These are phyloP conservation scores for Quercus cerris DNA, from an alignment of 306 rosid species.

Conservation along the genomic window DNA sequence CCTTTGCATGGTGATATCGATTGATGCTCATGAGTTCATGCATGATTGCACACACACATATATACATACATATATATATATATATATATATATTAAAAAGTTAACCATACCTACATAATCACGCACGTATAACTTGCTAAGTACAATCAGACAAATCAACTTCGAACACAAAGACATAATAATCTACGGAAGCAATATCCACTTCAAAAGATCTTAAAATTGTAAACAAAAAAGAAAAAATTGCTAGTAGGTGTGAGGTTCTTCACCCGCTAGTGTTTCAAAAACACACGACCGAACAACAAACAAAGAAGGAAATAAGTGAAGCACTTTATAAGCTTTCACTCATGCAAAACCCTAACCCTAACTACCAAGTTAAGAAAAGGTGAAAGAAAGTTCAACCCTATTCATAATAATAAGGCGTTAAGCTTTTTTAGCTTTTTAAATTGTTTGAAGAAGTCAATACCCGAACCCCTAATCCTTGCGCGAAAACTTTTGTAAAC, in stretches of 20 bases:
- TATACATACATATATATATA: too few species aligned
- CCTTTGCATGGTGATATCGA: too few species aligned
- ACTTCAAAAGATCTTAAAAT: slow-evolving; percentile 28
- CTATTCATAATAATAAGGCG: slow-evolving; percentile 22
- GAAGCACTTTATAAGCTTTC: slow-evolving; percentile 26
- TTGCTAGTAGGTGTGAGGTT: slow-evolving; percentile 22
- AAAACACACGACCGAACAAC: slow-evolving; percentile 24
- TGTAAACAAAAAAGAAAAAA: not conserved
- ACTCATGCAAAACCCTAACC: slow-evolving; percentile 25
- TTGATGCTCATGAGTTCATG: too few species aligned
- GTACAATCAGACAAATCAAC: not conserved
- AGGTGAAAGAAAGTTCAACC: slow-evolving; percentile 18
- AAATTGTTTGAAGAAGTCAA: slow-evolving; percentile 70
- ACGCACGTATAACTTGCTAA: too few species aligned
- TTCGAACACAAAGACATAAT: not conserved
- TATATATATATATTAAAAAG: too few species aligned
- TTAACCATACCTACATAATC: too few species aligned
- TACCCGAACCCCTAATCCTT: slow-evolving; percentile 94
- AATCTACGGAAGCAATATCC: slow-evolving; percentile 19
- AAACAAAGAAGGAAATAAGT: slow-evolving; percentile 20
- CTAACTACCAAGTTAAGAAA: slow-evolving; percentile 21
- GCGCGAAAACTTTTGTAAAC: not conserved
- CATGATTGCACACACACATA: too few species aligned
- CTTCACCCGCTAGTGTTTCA: slow-evolving; percentile 11
- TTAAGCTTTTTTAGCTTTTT: slow-evolving; percentile 22